Evolutionary conservation across 306 rosid genomes (phyloP).

Genomic region (Hippophae tibetana): DNA sequence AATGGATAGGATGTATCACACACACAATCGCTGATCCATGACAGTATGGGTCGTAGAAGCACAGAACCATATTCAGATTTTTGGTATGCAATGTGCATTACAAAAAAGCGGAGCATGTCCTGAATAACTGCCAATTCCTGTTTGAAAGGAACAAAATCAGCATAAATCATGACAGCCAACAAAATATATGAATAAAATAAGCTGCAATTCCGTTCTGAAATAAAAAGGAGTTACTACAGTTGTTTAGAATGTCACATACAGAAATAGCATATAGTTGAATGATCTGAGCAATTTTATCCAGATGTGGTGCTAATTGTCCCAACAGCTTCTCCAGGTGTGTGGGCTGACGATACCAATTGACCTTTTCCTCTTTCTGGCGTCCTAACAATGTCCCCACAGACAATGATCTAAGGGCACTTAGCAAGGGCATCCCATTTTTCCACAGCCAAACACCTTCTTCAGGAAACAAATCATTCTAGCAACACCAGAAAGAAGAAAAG

Average conservation of each 20-base stretch:
- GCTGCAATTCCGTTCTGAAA: not conserved
- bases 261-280: constrained; percentile 86
- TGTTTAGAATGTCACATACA: constrained; percentile 42
- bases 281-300: constrained; percentile 72
- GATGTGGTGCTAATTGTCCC: constrained; percentile 61
- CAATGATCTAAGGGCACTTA: constrained; percentile 73
- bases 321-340: constrained; percentile 65
- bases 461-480: constrained; percentile 87
- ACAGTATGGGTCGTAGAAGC: constrained; percentile 58
- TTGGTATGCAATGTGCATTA: constrained; percentile 59
- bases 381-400: constrained; percentile 78
- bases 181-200: constrained; percentile 1
- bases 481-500: constrained; percentile 15
- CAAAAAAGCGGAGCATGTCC: constrained; percentile 81
- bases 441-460: constrained; percentile 89
- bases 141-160: constrained; percentile 13
- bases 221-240: not conserved
- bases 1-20: constrained; percentile 45
- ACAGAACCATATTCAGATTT: constrained; percentile 48
- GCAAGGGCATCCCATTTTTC: constrained; percentile 84
- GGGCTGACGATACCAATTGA: constrained; percentile 86
- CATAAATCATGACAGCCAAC: constrained; percentile 2
- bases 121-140: constrained; percentile 81
- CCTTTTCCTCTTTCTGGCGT: constrained; percentile 61
- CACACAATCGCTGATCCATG: constrained; percentile 42